Evolutionary conservation across 768 basidiomycete genomes (phyloP), one percentile per base, ranked within the genome.

Genomic region (Coprinopsis cinerea): DNA sequence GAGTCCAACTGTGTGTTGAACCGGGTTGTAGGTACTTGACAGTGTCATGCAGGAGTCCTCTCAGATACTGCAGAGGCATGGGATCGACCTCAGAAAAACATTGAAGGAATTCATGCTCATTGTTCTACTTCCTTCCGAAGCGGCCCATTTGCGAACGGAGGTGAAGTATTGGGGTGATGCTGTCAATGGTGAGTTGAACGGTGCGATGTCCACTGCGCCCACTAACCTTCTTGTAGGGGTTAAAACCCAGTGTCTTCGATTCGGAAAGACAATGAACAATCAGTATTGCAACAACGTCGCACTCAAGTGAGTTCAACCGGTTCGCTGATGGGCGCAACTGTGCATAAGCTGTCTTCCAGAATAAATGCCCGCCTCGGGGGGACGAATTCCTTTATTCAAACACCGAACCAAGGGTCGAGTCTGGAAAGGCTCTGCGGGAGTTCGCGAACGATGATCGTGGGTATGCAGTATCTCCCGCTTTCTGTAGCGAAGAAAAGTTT

Each of bases 141-240:
- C 77, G 0, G 70, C 69, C 0, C 72, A 71, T 0, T 62, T 77
- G 0, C 61, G 77, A 14, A 62, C 64, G 1, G 47, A 57, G 0
- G 68, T 83, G n/a, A 84, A 84, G 52, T 67, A 68, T 18, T 79
- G 72, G 68, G 79, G 81, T 0, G 81, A 83, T 57, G 61, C 66
- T 10, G 11, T 17, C 7, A 40, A 53, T 24, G 63, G 65, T 55
- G 14, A 39, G 34, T 24, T 28, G 1, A 32, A 6, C 18, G 34
- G 14, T 2, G 4, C 18, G 6, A 9, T 25, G 34, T 2, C 7
- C 26, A 23, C 20, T 23, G n/a, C n/a, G 32, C 20, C 26, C 14
- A 11, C 18, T 30, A 2, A 23, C 15, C 41, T 18, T 15, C 3
- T 14, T 17, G 14, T 35, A 51, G 50, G 50, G 1, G 24, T 45